phyloP scores from a whole-genome alignment of 192 early-diverging fungal species.

The Coemansia sp. region DNA sequence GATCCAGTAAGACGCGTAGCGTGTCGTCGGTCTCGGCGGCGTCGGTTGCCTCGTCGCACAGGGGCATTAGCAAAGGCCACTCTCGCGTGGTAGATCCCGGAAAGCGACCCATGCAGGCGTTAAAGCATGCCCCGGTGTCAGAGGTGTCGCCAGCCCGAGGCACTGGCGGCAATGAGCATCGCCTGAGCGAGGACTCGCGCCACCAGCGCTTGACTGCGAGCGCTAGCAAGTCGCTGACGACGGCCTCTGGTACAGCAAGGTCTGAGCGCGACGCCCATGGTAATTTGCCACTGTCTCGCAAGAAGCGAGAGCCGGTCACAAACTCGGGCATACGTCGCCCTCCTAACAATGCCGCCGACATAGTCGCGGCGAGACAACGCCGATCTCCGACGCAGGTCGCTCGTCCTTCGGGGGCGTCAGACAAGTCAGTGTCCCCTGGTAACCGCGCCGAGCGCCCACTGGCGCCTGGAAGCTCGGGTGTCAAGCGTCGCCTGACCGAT shows the following conservation, averaged over 20 bases:
- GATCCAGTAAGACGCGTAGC: slow-evolving; percentile 12
- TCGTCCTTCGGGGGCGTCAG: not conserved
- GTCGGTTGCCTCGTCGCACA: not conserved
- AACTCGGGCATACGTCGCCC: slow-evolving; percentile 5
- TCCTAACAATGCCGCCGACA: not conserved
- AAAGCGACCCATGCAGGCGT: slow-evolving; percentile 1
- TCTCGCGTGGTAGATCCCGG: not conserved
- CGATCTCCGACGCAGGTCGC: not conserved
- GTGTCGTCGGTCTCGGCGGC: slow-evolving; percentile 16
- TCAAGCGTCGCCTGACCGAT: slow-evolving; percentile 27
- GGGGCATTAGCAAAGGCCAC: slow-evolving; percentile 1
- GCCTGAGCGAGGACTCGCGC: not conserved
- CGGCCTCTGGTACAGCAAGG: not conserved
- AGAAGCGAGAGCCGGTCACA: not conserved
- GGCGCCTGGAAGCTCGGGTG: slow-evolving; percentile 12
- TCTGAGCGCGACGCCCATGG: not conserved
- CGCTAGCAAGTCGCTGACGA: not conserved
- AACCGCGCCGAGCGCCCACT: slow-evolving; percentile 13
- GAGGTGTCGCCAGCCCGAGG: not conserved
- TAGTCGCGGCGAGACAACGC: slow-evolving; percentile 4
- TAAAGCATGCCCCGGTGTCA: not conserved
- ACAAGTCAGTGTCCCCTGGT: slow-evolving; percentile 13
- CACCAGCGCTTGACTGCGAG: not conserved
- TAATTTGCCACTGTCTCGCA: not conserved
- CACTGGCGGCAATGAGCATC: not conserved